Evolutionary conservation across 2,329 filamentous ascomycete genomes (phyloP), one percentile per base, ranked within the genome.

Genomic region (Corniculantispora saksenae): DNA sequence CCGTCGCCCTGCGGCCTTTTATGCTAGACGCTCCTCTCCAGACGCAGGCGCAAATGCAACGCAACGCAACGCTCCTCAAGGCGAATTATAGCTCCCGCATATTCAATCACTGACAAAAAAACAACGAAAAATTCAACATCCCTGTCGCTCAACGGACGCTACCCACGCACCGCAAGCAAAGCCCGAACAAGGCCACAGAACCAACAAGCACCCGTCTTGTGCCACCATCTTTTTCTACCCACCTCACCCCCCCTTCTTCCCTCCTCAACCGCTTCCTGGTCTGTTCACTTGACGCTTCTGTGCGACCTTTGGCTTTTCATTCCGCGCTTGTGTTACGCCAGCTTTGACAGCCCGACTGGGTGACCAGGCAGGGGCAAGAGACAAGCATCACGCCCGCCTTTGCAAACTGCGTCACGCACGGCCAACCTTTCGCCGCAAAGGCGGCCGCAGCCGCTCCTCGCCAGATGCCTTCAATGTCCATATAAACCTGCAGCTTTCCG

Each of bases 201-300:
- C 60, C 60, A 62, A 62, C 60, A 62, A 47, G 50, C 50, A 62
- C 60, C 38, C 60, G 27, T 47, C 25, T 55, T 25, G 59, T 61
- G 32, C 47, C 35, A 35, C 50, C 40, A 7, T 25, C 25, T 23
- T 55, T 27, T 53, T 45, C 59, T 45, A 35, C 59, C 60, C 50
- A 17, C 50, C 13, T 35, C 38, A 35, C 35, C 25, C 60, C 40
- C 50, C 53, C 53, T 40, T 43, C 35, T 43, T 54, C 48, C 29
- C 32, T 25, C 29, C 48, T 25, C 27, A 48, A 19, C 13, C 38
- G 8, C 25, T 27, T 43, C 25, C 50, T 29, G 10, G 50, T 53
- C 35, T 47, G 38, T 25, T 47, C 50, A 53, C 32, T 29, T 51
- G 15, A 51, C n/a, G 19, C 43, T n/a, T 35, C 29, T 56, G 53